These are phyloP conservation scores for Metarhizium anisopliae DNA, from an alignment of 2,329 filamentous ascomycete species.

Conservation along the genomic window DNA sequence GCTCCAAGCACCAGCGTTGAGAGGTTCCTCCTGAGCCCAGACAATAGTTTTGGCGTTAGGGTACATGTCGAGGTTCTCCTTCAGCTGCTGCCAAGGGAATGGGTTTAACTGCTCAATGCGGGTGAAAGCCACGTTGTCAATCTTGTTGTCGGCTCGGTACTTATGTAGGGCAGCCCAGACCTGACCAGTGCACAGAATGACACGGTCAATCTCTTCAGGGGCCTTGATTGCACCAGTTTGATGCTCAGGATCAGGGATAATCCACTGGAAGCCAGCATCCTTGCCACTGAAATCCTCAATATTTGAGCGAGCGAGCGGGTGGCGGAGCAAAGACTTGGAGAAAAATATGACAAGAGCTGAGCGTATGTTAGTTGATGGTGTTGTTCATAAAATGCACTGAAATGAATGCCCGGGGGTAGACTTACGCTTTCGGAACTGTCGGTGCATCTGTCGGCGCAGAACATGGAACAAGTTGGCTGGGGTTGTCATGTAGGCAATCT, in stretches of 20 bases:
- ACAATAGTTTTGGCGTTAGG: constrained; percentile 97
- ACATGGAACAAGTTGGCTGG: constrained; percentile 96
- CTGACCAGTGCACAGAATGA: constrained; percentile 90
- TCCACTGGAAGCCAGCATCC: constrained; percentile 84
- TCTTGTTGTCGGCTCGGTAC: constrained; percentile 76
- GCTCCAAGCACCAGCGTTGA: constrained; percentile 95
- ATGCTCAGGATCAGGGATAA: constrained; percentile 86
- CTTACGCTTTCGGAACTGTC: constrained; percentile 98
- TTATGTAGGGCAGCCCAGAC: constrained; percentile 87
- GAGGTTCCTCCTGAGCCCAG: constrained; percentile 94
- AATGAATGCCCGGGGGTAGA: constrained; percentile 12
- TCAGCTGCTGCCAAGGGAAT: constrained; percentile 96
- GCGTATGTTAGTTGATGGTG: neutral
- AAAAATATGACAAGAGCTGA: constrained; percentile 93
- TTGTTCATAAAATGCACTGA: neutral
- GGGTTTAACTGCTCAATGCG: constrained; percentile 97
- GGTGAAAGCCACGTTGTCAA: constrained; percentile 88
- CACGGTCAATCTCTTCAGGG: constrained; percentile 82
- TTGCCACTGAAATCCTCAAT: constrained; percentile 88
- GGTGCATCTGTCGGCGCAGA: constrained; percentile 93
- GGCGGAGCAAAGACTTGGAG: constrained; percentile 91
- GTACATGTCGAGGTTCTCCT: constrained; percentile 94
- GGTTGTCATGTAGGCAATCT: constrained; percentile 95
- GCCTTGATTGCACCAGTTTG: constrained; percentile 63
- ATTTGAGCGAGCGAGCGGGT: constrained; percentile 80